Evolutionary conservation across 208 protist genomes (phyloP).

Genomic region (Leishmania lainsoni): DNA sequence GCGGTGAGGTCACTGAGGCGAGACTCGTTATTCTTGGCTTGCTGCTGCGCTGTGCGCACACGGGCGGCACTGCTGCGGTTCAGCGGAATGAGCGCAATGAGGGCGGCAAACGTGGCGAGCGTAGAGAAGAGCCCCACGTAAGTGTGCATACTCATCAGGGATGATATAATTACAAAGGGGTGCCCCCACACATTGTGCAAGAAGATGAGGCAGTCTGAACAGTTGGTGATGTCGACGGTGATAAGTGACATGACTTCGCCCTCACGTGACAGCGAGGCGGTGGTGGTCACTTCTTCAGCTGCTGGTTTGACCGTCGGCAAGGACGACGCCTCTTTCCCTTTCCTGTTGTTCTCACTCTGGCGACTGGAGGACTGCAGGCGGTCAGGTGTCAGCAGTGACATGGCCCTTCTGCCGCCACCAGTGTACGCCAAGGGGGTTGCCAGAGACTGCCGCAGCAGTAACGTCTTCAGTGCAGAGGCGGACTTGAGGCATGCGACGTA

Average conservation of each 20-base stretch:
- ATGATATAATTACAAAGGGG: conserved; percentile 60
- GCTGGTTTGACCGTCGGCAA: conserved; percentile 6
- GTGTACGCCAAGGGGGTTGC: conserved; percentile 44
- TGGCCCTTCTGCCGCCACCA: conserved; percentile 1
- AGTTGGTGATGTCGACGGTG: conserved; percentile 66
- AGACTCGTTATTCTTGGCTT: conserved; percentile 46
- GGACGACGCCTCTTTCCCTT: conserved; percentile 7
- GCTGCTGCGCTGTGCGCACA: conserved; percentile 60
- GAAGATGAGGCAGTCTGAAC: conserved; percentile 65
- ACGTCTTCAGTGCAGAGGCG: conserved; percentile 52
- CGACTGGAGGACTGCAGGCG: conserved; percentile 12
- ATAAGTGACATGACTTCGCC: conserved; percentile 63
- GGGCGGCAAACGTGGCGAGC: conserved; percentile 46
- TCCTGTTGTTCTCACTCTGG: conserved; percentile 11
- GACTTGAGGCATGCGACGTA: conserved; percentile 61
- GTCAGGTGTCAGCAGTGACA: not conserved
- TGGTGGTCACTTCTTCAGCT: conserved; percentile 6
- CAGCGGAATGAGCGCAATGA: conserved; percentile 59
- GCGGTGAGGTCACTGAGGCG: conserved; percentile 64
- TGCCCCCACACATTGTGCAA: conserved; percentile 80
- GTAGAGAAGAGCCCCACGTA: conserved; percentile 71
- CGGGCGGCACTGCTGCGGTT: conserved; percentile 47
- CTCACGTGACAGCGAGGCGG: conserved; percentile 37
- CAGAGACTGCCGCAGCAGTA: conserved; percentile 63
- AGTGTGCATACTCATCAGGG: conserved; percentile 66